A percentile compares a stretch with the other conserved stretches of the same genome.
Evolutionary conservation across 1,139 yeast species (phyloP).

Genomic region (Scheffersomyces cryptocercus): DNA sequence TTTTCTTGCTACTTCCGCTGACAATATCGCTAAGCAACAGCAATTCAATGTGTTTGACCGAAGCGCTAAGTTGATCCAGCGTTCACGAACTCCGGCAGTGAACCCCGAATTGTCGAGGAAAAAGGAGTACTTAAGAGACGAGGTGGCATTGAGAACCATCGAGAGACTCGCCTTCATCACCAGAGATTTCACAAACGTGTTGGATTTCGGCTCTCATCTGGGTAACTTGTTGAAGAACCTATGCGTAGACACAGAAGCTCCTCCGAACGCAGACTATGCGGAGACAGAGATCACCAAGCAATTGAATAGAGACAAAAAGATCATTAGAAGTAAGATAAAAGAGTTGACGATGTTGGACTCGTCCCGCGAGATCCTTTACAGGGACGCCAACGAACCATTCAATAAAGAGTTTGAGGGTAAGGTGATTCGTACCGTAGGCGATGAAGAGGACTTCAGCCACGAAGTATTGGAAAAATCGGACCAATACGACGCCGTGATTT

Average conservation of each 20-base stretch:
- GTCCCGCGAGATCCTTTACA: constrained; percentile 49
- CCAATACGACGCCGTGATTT: constrained; percentile 69
- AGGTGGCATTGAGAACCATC: constrained; percentile 69
- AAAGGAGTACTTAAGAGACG: constrained; percentile 77
- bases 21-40: constrained; percentile 18
- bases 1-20: constrained; percentile 25
- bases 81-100: constrained; percentile 51
- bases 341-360: constrained; percentile 71
- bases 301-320: constrained; percentile 52
- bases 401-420: constrained; percentile 45
- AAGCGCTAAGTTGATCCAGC: constrained; percentile 56
- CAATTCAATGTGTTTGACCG: constrained; percentile 69
- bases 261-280: constrained; percentile 29
- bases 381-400: constrained; percentile 41
- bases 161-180: constrained; percentile 77
- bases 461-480: constrained; percentile 37
- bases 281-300: constrained; percentile 33
- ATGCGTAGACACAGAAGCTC: constrained; percentile 30
- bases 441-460: constrained; percentile 63
- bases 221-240: constrained; percentile 55
- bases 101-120: constrained; percentile 49
- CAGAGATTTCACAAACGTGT: constrained; percentile 56
- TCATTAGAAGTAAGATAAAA: constrained; percentile 53
- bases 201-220: constrained; percentile 75
- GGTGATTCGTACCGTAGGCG: constrained; percentile 53